These are phyloP conservation scores for Hansenula sp. DNA, from an alignment of 1,139 yeast species.

Conservation along the genomic window DNA sequence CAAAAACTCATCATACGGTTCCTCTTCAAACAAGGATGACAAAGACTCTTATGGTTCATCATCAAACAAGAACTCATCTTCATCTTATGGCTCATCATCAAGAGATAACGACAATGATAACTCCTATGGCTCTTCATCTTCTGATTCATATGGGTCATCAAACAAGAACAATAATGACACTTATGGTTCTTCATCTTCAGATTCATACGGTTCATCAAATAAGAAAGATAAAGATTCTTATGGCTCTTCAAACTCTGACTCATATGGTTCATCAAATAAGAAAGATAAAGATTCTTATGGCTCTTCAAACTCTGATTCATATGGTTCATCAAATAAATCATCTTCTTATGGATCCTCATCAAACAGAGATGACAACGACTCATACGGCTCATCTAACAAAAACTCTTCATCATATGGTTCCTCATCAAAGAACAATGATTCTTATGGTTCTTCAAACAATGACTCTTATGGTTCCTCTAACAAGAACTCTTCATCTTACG, in stretches of 20 bases:
- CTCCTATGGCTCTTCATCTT: constrained; percentile 2
- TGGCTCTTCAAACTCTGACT: too few species aligned
- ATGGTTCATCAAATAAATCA: too few species aligned
- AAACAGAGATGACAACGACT: constrained; percentile 1
- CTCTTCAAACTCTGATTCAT: too few species aligned
- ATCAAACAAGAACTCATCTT: constrained; percentile 7
- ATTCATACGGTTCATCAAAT: too few species aligned
- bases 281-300: too few species aligned
- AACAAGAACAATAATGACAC: too few species aligned
- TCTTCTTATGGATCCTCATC: too few species aligned
- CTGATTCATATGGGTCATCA: neutral
- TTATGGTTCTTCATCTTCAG: too few species aligned
- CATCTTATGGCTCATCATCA: constrained; percentile 4
- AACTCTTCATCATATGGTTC: constrained; percentile 23
- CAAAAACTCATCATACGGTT: constrained; percentile 20
- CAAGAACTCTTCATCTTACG: constrained; percentile 20
- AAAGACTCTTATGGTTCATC: constrained; percentile 24
- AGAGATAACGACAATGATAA: neutral
- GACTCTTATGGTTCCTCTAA: constrained; percentile 17
- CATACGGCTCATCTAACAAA: constrained; percentile 11
- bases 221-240: too few species aligned
- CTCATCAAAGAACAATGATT: constrained; percentile 10
- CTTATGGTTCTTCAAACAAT: constrained; percentile 18
- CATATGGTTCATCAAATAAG: too few species aligned
- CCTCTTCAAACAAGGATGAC: constrained; percentile 17